Evolutionary conservation across 2,329 filamentous ascomycete genomes (phyloP).

Genomic region (Xenoacremonium recifei): DNA sequence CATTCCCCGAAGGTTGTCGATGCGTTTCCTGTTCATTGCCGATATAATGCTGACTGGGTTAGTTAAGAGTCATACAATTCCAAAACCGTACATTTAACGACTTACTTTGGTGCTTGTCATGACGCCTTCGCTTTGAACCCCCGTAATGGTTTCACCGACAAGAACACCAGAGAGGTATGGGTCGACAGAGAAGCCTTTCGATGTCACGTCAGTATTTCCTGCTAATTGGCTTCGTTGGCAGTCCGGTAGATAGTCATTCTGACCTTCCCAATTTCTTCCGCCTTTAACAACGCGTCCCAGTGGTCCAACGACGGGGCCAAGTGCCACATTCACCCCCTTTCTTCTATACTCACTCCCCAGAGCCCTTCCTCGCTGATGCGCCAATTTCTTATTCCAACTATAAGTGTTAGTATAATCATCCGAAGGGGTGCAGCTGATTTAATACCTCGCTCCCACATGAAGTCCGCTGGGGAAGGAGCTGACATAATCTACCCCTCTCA

Average conservation of each 20-base stretch:
- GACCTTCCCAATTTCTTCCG: constrained; percentile 69
- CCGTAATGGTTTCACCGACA: constrained; percentile 34
- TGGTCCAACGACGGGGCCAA: constrained; percentile 44
- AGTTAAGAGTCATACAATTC: too few species aligned
- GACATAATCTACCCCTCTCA: neutral
- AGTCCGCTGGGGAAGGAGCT: neutral
- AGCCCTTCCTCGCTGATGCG: constrained; percentile 58
- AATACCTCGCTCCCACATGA: neutral
- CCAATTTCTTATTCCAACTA: constrained; percentile 68
- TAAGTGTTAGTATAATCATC: neutral
- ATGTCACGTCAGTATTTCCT: too few species aligned
- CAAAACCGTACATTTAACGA: too few species aligned
- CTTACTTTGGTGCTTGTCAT: constrained; percentile 33
- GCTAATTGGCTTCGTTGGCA: too few species aligned
- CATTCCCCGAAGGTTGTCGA: constrained; percentile 29
- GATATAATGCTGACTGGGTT: constrained; percentile 36
- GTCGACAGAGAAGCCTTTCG: constrained; percentile 60
- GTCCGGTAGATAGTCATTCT: too few species aligned
- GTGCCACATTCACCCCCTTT: constrained; percentile 71
- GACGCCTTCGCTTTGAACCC: constrained; percentile 35
- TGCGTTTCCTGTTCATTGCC: constrained; percentile 35
- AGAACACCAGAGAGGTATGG: constrained; percentile 63
- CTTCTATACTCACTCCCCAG: constrained; percentile 61
- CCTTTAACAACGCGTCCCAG: constrained; percentile 41
- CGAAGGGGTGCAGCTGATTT: neutral